Percentiles rank a stretch among this genome's conserved stretches.
Conservation (phyloP, 1,139 yeast species). For the Kodamaea alishanica region DNA sequence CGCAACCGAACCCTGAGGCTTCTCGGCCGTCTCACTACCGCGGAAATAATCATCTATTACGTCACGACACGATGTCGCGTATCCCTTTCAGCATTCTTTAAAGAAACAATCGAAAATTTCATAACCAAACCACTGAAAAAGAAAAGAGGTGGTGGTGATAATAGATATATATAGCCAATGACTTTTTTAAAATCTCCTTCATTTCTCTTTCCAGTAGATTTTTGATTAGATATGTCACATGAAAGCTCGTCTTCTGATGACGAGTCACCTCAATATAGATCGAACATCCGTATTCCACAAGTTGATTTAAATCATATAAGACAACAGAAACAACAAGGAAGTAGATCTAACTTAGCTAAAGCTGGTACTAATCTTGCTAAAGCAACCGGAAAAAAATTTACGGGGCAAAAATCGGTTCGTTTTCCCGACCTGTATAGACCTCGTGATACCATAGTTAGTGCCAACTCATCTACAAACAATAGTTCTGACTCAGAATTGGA, state of each 20-base stretch:
- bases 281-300: constrained; percentile 29
- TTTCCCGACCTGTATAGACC: constrained; percentile 30
- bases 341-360: constrained; percentile 26
- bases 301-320: constrained; percentile 22
- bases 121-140: too few species aligned
- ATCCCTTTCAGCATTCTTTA: too few species aligned
- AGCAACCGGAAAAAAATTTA: constrained; percentile 21
- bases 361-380: constrained; percentile 26
- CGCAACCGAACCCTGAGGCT: too few species aligned
- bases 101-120: too few species aligned
- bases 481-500: constrained; percentile 17
- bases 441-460: constrained; percentile 25
- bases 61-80: too few species aligned
- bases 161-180: too few species aligned
- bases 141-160: too few species aligned
- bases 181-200: too few species aligned
- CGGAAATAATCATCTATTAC: too few species aligned
- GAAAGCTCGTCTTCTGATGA: constrained; percentile 23
- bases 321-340: constrained; percentile 17
- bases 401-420: constrained; percentile 22
- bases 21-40: too few species aligned
- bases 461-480: constrained; percentile 23
- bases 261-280: constrained; percentile 19
- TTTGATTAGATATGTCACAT: not conserved
- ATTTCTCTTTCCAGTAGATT: too few species aligned